Conservation (phyloP, 2,329 filamentous ascomycete species). For the Colletotrichum sp. region DNA sequence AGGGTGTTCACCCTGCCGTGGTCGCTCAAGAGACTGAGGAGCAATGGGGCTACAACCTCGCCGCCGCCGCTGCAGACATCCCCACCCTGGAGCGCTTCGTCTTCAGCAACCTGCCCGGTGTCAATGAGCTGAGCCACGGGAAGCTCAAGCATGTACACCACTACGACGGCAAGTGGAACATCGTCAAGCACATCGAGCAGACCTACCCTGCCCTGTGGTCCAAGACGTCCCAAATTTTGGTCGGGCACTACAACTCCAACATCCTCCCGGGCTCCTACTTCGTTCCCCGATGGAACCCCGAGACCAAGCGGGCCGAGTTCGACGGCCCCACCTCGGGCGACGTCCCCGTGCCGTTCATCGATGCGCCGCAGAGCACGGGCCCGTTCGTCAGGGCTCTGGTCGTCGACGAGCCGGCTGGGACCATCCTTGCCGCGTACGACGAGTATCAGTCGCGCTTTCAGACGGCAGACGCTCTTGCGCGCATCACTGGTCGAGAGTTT, state of each 20-base stretch:
- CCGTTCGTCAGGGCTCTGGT: conserved; percentile 48
- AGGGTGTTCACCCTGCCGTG: conserved; percentile 23
- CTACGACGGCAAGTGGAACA: conserved; percentile 5
- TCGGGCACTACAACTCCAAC: conserved; percentile 6
- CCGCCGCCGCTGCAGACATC: conserved; percentile 50
- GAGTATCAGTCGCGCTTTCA: conserved; percentile 38
- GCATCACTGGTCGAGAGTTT: conserved; percentile 39
- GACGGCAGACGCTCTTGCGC: conserved; percentile 37
- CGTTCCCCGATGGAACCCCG: neutral
- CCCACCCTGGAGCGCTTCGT: neutral
- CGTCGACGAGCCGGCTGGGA: conserved; percentile 40
- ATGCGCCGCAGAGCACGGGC: conserved; percentile 42
- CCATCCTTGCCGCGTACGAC: conserved; percentile 50
- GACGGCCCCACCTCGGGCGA: neutral
- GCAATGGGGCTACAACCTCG: conserved; percentile 58
- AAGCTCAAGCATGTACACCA: neutral
- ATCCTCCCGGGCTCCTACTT: neutral
- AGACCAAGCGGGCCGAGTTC: neutral
- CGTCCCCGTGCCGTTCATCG: conserved; percentile 32
- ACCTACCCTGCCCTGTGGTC: neutral
- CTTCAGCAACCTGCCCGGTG: neutral
- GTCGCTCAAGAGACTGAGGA: conserved; percentile 53
- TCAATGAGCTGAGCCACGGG: neutral
- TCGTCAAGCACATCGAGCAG: neutral
- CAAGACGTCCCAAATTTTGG: neutral